A percentile compares a stretch with the other conserved stretches of the same genome.
Evolutionary conservation across 106 monocot genomes (phyloP).

Genomic region (Chionographis japonica): DNA sequence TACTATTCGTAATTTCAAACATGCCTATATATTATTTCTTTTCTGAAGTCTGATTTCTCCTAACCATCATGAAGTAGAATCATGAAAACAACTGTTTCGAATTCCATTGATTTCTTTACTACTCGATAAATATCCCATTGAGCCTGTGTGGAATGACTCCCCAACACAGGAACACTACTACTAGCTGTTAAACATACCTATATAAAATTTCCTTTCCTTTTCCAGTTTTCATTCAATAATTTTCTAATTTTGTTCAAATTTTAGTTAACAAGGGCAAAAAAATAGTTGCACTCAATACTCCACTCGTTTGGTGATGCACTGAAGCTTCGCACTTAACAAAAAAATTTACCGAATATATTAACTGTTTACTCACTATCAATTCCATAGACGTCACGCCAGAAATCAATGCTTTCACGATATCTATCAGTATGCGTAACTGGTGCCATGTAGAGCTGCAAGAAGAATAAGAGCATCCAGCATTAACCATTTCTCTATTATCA

Average conservation of each 20-base stretch:
- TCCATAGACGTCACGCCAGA: constrained; percentile 95
- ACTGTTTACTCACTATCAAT: constrained; percentile 80
- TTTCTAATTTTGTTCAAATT: neutral
- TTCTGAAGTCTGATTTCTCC: too few species aligned
- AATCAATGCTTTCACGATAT: constrained; percentile 83
- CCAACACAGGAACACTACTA: too few species aligned
- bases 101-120: too few species aligned
- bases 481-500: constrained; percentile 1
- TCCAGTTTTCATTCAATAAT: too few species aligned
- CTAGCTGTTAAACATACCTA: too few species aligned
- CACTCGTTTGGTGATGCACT: neutral
- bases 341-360: neutral
- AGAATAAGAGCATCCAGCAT: constrained; percentile 1
- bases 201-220: too few species aligned
- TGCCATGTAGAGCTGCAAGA: constrained; percentile 89
- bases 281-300: neutral
- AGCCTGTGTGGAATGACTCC: too few species aligned
- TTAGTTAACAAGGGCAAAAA: neutral
- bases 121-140: too few species aligned
- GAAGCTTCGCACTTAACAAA: neutral
- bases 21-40: too few species aligned
- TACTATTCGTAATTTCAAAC: too few species aligned
- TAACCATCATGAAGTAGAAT: neutral
- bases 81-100: neutral
- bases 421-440: constrained; percentile 86